A percentile compares a stretch with the other conserved stretches of the same genome.
Conservation (phyloP, 2,329 filamentous ascomycete genomes). For the Hypoxylon sp. region DNA sequence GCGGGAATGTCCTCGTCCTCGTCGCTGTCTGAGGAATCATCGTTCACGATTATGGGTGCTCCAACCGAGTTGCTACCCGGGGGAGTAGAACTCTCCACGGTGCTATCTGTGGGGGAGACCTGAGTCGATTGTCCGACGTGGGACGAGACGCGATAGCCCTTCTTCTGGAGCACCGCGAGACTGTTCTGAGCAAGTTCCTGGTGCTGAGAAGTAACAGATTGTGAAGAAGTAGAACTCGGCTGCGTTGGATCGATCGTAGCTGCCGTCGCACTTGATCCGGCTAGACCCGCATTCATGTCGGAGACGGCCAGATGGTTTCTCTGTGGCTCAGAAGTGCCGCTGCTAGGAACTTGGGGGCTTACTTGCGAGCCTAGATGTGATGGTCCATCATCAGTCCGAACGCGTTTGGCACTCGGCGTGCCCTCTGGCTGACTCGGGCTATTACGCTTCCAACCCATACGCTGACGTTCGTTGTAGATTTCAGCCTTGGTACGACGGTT, state of each 20-base stretch:
- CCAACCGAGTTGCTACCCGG: constrained; percentile 44
- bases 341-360: constrained; percentile 15
- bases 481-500: constrained; percentile 62
- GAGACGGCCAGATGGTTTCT: constrained; percentile 46
- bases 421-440: constrained; percentile 32
- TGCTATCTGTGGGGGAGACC: constrained; percentile 26
- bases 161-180: constrained; percentile 49
- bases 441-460: constrained; percentile 54
- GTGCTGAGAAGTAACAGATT: neutral
- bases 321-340: constrained; percentile 16
- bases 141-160: constrained; percentile 51
- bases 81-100: constrained; percentile 11
- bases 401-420: constrained; percentile 49
- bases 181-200: constrained; percentile 39
- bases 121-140: constrained; percentile 40
- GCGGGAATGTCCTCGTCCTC: constrained; percentile 52
- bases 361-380: constrained; percentile 1
- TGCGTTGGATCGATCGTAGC: constrained; percentile 46
- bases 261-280: constrained; percentile 48
- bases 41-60: constrained; percentile 44
- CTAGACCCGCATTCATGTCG: constrained; percentile 48
- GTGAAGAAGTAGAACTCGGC: constrained; percentile 11
- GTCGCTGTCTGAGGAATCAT: constrained; percentile 44
- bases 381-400: constrained; percentile 43
- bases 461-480: constrained; percentile 60